Base-by-base conservation (phyloP, 768 basidiomycete genomes). In the Termitomyces sp. region DNA sequence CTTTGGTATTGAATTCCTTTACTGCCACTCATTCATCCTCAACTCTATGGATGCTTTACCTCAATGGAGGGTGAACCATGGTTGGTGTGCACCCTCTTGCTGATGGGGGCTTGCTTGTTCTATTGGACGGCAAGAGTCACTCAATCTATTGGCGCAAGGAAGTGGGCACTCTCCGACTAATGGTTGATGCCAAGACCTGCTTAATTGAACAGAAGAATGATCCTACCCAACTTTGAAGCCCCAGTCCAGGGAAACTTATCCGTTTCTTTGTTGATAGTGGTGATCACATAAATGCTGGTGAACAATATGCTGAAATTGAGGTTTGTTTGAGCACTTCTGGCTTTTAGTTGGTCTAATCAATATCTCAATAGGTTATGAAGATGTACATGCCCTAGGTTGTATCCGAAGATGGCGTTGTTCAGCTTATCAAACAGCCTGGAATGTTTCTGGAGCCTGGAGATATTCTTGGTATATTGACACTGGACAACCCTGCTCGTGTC, bases 331-430 rank as follows among this genome's bases (percentile, higher is more conserved):
- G 44, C n/a, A 45, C 1, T 59, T 1, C 10, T 32, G 47, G n/a
- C 25, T 21, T 29, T 40, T 6, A 52, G 5, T 58, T 55, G 42
- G 0, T 19, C 23, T 42, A 45, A 59, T 11, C 31, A 43, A 41
- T 32, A 47, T 35, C 21, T 46, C 40, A 57, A 6, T 53, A 90
- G 89, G 91, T 93, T 59, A 95, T 97, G 94, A 98, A 99, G 78
- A 99, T 98, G 97, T 97, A 97, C 73, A 97, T 99, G 96, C 95
- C 95, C 4, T 83, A 98, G 54, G 86, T 92, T 54, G 94, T 95
- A 6, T 83, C 89, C 3, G 97, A 99, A 70, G 93, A 96, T 69
- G 97, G 97, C 66, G 81, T 88, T 46, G 87, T 95, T 17, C 95
- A 96, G 65, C 85, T 98, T 65, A 92, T 98, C 73, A 99, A 98